Evolutionary conservation across 805 yeast species (phyloP), one percentile per base, ranked within the genome.

Genomic region (Schwanniomyces polymorphus): DNA sequence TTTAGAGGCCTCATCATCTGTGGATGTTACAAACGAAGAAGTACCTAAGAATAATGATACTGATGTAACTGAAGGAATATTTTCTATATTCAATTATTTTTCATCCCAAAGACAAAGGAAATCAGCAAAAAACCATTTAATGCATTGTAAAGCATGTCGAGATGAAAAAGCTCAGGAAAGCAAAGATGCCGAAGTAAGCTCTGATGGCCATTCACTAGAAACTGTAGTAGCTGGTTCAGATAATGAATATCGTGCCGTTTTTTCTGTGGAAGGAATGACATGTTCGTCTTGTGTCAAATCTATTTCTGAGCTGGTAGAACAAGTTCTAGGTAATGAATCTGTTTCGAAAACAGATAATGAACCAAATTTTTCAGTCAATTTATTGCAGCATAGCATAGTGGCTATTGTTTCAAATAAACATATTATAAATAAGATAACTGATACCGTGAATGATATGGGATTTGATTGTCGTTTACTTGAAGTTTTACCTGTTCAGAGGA

Each of bases 341-440:
- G 38, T 14, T 7, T 16, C 18, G 4, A 29, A 42, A 25, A 49
- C 56, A 10, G 46, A 43, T 1, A 56, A 50, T 2, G 67, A 64
- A n/a, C 55, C 64, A 4, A 63, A 70, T 23, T 72, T 73, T 35
- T 75, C 81, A 0, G 80, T 82, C 27, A 84, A 81, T 53, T 60
- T 81, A 11, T 58, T 81, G 26, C 75, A 70, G 48, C 79, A 81
- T 46, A 68, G 81, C 0, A 86, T 84, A 1, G 74, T 76, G 9
- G 81, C 74, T 1, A 65, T 84, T 25, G 59, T 85, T 2, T 79
- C 80, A 2, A 72, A 81, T 52, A 79, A 80, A 49, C 81, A 76
- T 41, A 47, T 72, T 2, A 72, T 68, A 12, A 72, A 72, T 49
- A 54, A 52, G 38, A 54, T 72, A 6, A 55, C 63, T 9, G 59